Conservation (phyloP, 768 basidiomycete genomes). For the Auricularia heimuer region DNA sequence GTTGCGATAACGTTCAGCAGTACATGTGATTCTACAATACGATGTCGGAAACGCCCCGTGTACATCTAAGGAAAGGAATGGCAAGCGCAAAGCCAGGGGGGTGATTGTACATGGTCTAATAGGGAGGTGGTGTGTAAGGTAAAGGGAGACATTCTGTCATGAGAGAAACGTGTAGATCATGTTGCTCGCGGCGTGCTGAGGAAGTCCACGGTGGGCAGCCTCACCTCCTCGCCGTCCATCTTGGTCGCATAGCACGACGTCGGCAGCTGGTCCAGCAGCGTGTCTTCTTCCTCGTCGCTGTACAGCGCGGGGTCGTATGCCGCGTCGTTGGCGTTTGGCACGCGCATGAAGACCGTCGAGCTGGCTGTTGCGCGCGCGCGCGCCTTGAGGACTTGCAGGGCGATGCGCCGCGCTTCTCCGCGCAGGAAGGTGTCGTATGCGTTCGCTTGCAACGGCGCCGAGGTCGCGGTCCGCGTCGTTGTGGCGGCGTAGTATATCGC, state of each 20-base stretch:
- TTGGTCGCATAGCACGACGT: neutral
- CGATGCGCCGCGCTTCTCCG: slow-evolving; percentile 16
- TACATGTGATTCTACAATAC: too few species aligned
- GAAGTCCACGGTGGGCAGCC: neutral
- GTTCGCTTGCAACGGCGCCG: neutral
- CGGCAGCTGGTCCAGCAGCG: neutral
- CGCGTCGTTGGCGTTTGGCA: neutral
- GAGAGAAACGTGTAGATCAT: neutral
- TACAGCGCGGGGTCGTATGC: neutral
- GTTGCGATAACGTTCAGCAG: too few species aligned
- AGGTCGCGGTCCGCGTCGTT: neutral
- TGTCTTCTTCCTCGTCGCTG: neutral
- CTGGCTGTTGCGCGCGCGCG: neutral
- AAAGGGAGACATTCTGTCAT: neutral
- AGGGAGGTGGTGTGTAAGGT: neutral
- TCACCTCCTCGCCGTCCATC: neutral
- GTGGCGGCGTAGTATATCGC: too few species aligned
- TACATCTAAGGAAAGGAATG: too few species aligned
- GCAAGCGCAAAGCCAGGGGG: too few species aligned
- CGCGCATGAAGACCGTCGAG: neutral
- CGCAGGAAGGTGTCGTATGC: neutral
- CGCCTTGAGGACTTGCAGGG: slow-evolving; percentile 23
- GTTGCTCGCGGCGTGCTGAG: neutral
- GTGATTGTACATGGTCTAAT: too few species aligned
- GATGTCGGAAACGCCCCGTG: too few species aligned